Evolutionary conservation across 164 flowering plant genomes (phyloP), one percentile per base, ranked within the genome.

Genomic region (Euptelea pleiosperma): DNA sequence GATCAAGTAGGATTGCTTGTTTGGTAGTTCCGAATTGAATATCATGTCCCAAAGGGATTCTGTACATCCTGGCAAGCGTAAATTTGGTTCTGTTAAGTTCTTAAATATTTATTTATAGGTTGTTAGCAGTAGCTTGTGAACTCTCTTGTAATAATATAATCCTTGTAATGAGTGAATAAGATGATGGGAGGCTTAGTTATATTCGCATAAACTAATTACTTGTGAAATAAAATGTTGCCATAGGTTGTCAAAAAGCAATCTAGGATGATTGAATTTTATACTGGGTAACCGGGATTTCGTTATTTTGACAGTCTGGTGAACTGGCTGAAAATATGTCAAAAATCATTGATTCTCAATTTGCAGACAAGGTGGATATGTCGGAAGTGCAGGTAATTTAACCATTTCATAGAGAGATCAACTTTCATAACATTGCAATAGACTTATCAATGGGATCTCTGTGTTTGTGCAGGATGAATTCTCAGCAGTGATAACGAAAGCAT

Each of bases 401-500:
- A 4, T 58, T 47, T 61, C 16, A 26, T 45, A 7, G 33, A 12
- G 28, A 15, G 25, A 22, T 8, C 22, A 34, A 50, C 14, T 31
- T 37, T 43, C 30, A 6, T n/a, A 5, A 25, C 30, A 28, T 21
- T 66, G 6, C 15, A 26, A 15, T 7, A 10, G 26, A 29, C 42
- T 30, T 61, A 51, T 21, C 21, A 11, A 22, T 26, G 28, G 12
- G 21, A 44, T 22, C 10, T 54, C 40, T 49, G 16, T 50, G 28
- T 31, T 44, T 66, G 9, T 78, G 70, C 89, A 93, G 99, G 99
- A 90, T 74, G 99, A 93, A 64, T 93, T 86, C 75, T 86, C 96
- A 57, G 90, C 87, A 21, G 94, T 90, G 6, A 88, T 93, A 40
- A 88, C 96, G 25, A 86, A 79, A 81, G 86, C 99, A 55, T 65